phyloP scores from a whole-genome alignment of 495 filamentous ascomycete genomes.

The Hyaloscypha hepaticicola region DNA sequence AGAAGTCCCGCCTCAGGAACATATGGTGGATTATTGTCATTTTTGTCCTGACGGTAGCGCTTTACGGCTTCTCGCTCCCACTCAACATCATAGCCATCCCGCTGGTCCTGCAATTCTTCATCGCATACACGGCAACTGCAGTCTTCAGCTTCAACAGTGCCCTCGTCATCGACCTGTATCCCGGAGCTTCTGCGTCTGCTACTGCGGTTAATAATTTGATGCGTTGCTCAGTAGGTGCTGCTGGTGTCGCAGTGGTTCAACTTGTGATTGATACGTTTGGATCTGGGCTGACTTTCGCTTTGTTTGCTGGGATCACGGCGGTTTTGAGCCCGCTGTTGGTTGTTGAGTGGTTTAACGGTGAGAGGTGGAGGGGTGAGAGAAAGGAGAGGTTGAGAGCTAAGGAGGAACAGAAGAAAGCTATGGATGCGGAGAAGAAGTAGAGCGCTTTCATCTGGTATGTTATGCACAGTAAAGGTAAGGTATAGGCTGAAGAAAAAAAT shows the following conservation, averaged over 20 bases:
- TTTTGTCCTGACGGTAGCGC: slow-evolving; percentile 34
- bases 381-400: neutral
- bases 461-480: neutral
- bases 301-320: slow-evolving; percentile 41
- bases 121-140: slow-evolving; percentile 39
- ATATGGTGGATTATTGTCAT: slow-evolving; percentile 33
- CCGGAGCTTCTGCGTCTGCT: slow-evolving; percentile 50
- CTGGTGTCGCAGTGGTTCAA: slow-evolving; percentile 58
- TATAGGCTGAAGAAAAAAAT: too few relatives aligned
- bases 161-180: slow-evolving; percentile 38
- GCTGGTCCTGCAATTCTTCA: slow-evolving; percentile 27
- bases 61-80: slow-evolving; percentile 19
- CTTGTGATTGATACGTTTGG: slow-evolving; percentile 57
- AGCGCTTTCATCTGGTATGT: neutral
- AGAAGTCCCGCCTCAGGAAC: slow-evolving; percentile 40
- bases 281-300: slow-evolving; percentile 62
- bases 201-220: slow-evolving; percentile 64
- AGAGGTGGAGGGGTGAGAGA: slow-evolving; percentile 13
- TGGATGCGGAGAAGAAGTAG: slow-evolving; percentile 9
- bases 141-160: slow-evolving; percentile 18
- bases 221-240: slow-evolving; percentile 62
- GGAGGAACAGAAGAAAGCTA: slow-evolving; percentile 6
- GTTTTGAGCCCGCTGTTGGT: neutral
- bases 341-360: slow-evolving; percentile 15
- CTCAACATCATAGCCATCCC: slow-evolving; percentile 13